phyloP scores from a whole-genome alignment of 768 basidiomycete genomes.

The Chalciporus piperatus region DNA sequence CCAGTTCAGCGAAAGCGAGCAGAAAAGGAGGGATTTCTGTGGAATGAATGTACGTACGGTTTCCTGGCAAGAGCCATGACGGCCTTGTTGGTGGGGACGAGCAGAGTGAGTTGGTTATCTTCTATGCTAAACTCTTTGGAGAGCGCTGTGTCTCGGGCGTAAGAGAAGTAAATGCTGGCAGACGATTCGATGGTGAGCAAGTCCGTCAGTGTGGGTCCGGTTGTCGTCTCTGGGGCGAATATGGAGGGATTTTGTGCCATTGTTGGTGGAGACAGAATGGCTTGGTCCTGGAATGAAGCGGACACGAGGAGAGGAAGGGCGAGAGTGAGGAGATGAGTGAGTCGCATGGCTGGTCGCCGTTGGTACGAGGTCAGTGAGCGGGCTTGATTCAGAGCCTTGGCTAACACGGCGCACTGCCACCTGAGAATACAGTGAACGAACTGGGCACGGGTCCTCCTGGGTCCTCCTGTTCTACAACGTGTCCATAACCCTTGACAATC shows the following conservation, averaged over 20 bases:
- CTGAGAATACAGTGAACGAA: too few species aligned
- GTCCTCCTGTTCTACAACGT: too few species aligned
- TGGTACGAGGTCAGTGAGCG: background rate
- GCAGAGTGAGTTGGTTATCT: slow-evolving; percentile 46
- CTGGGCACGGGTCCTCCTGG: too few species aligned
- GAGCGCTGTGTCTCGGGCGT: slow-evolving; percentile 70
- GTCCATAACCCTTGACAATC: too few species aligned
- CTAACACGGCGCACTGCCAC: too few species aligned
- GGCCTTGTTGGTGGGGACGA: slow-evolving; percentile 87
- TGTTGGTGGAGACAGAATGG: slow-evolving; percentile 17
- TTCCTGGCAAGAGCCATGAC: slow-evolving; percentile 78
- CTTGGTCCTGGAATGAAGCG: slow-evolving; percentile 30
- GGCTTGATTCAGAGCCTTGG: too few species aligned
- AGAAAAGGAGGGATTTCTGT: background rate
- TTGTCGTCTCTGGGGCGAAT: slow-evolving; percentile 38
- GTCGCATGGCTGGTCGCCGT: slow-evolving; percentile 15
- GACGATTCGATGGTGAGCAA: slow-evolving; percentile 73
- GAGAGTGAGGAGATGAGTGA: slow-evolving; percentile 23
- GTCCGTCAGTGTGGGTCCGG: slow-evolving; percentile 64
- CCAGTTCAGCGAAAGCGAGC: background rate
- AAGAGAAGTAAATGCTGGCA: slow-evolving; percentile 81
- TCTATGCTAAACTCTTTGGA: slow-evolving; percentile 44
- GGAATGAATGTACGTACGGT: slow-evolving; percentile 53
- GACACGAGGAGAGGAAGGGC: slow-evolving; percentile 29
- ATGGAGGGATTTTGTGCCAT: slow-evolving; percentile 12